phyloP scores from a whole-genome alignment of 306 rosid genomes.

The Dryas drummondii region DNA sequence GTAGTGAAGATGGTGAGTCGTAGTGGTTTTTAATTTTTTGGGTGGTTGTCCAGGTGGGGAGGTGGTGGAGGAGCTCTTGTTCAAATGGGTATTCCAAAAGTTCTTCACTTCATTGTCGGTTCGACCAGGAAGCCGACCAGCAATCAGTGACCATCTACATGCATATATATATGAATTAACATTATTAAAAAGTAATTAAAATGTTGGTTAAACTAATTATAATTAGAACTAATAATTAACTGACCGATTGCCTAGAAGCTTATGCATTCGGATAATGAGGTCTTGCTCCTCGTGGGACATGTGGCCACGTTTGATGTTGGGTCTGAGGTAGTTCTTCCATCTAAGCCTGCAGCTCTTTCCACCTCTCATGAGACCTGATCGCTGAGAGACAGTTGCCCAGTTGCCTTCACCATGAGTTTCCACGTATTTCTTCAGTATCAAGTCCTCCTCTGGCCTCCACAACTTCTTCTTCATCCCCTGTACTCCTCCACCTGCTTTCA shows the following conservation, averaged over 20 bases:
- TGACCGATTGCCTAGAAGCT: constrained; percentile 68
- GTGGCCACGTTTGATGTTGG: constrained; percentile 59
- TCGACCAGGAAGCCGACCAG: constrained; percentile 70
- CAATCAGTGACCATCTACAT: constrained; percentile 65
- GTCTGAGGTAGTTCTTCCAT: constrained; percentile 73
- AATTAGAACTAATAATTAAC: neutral
- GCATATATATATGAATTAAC: neutral
- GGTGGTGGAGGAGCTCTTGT: constrained; percentile 29
- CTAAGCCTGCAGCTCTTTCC: constrained; percentile 75
- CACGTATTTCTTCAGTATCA: constrained; percentile 50
- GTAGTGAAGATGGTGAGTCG: no score
- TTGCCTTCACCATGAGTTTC: constrained; percentile 75
- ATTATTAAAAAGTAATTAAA: neutral
- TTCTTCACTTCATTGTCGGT: constrained; percentile 62
- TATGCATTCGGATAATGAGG: constrained; percentile 66
- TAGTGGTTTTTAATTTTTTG: neutral
- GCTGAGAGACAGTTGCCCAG: constrained; percentile 60
- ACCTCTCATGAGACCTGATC: constrained; percentile 56
- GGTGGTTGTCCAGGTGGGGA: neutral
- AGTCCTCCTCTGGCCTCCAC: constrained; percentile 74
- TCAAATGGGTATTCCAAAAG: constrained; percentile 73
- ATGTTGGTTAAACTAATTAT: no score
- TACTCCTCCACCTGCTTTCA: neutral
- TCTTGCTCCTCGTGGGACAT: constrained; percentile 72
- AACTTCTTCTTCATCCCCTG: constrained; percentile 39